Base-by-base conservation (phyloP, 2,329 filamentous ascomycete species). In the Fusarium nanum region DNA sequence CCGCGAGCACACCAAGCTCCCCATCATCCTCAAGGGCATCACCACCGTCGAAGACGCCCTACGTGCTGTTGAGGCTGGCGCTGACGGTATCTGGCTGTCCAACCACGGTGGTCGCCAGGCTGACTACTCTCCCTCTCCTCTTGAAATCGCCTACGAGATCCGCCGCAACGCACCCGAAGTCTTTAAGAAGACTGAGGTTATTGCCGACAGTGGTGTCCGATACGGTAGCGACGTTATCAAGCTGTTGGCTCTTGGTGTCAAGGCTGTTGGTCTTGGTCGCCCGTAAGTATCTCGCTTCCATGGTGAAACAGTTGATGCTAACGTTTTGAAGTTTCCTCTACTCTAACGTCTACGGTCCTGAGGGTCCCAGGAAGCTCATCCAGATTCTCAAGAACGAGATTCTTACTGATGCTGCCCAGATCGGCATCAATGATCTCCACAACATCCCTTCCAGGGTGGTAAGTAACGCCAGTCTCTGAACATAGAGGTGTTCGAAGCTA, bases 351-450 rank as follows among this genome's bases (percentile, higher is more conserved):
- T 87, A 84, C 68, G 85, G 85, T 5, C 75, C 79, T 7, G 79
- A 81, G 23, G 85, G 85, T 23, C 84, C 86, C 5, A 76, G 76
- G 57, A 82, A 81, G 76, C 79, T 79, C 8, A 83, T 86, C 55
- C 73, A 82, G 54, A 81, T 87, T 22, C 76, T 86, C 63, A 85
- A 85, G 79, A 77, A 80, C 41, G 84, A 86, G 77, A 78, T 86
- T 30, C 58, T 75, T 27, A 65, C 73, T 4, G 79, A 81, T 50
- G 79, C 76, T 45, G 76, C 76, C 20, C 77, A 81, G 68, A 68
- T 78, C 32, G 79, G 79, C 11, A 75, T 78, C 10, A 73, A 54
- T 25, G 73, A 75, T 55, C 66, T 75, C 11, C 49, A 68, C 34
- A 75, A 73, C 50, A 73, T 75, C 30, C 60, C 72, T 8, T 63